Conservation (phyloP, 1,284 basidiomycete genomes). For the Pascua guehoae region DNA sequence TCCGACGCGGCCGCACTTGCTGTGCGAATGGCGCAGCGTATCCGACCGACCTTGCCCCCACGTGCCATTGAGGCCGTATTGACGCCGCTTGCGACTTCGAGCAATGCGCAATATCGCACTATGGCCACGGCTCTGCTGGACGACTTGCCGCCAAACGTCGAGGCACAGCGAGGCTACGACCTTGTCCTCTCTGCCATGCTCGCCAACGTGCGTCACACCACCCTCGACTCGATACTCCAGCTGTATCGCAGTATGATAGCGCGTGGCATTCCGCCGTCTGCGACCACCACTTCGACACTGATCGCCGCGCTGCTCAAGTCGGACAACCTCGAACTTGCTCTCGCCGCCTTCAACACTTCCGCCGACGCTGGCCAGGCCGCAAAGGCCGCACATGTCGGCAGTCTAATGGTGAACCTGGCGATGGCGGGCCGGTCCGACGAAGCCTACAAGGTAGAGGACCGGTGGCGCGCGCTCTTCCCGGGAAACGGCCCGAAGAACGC, state of each 20-base stretch:
- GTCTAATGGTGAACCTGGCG: constrained; percentile 32
- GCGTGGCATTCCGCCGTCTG: constrained; percentile 12
- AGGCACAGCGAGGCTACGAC: constrained; percentile 11
- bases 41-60: constrained; percentile 11
- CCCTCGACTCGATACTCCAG: constrained; percentile 17
- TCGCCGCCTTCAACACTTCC: constrained; percentile 21
- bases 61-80: constrained; percentile 16
- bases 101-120: constrained; percentile 7
- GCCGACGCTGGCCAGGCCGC: constrained; percentile 5
- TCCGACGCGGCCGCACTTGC: constrained; percentile 28
- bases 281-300: constrained; percentile 17
- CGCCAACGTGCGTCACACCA: constrained; percentile 6
- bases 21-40: constrained; percentile 20
- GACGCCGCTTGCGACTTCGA: constrained; percentile 17
- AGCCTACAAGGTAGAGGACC: constrained; percentile 23
- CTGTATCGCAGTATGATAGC: constrained; percentile 27
- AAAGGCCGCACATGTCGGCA: constrained; percentile 26
- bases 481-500: constrained; percentile 14
- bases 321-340: constrained; percentile 19
- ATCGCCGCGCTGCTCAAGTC: constrained; percentile 23
- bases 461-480: constrained; percentile 19
- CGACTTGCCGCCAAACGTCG: neutral
- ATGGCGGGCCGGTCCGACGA: constrained; percentile 16
- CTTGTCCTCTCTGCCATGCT: constrained; percentile 19
- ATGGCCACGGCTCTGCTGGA: constrained; percentile 12